Percentiles rank a stretch among this genome's conserved stretches.
Evolutionary conservation across 2,329 filamentous ascomycete genomes (phyloP).

Genomic region (Fusarium falciforme): DNA sequence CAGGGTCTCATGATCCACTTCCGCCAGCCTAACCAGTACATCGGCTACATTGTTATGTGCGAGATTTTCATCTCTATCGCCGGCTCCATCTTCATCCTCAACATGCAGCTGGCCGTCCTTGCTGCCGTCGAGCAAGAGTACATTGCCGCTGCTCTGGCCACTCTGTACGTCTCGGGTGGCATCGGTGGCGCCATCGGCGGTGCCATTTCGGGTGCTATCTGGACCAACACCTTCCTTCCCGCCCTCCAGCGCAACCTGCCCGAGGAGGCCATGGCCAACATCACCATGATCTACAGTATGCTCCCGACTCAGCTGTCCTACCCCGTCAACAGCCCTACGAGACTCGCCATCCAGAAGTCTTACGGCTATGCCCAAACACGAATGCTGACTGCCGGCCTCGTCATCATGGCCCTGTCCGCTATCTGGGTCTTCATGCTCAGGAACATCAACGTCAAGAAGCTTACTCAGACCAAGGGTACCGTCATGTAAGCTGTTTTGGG

Average conservation of each 20-base stretch:
- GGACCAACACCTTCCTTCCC: conserved; percentile 54
- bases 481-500: conserved; percentile 37
- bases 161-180: conserved; percentile 58
- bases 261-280: conserved; percentile 44
- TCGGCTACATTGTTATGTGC: conserved; percentile 62
- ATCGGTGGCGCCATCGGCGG: conserved; percentile 59
- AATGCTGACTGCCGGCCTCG: conserved; percentile 53
- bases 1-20: conserved; percentile 55
- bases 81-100: conserved; percentile 65
- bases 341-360: conserved; percentile 57
- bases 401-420: conserved; percentile 43
- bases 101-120: conserved; percentile 69
- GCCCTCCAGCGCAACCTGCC: conserved; percentile 54
- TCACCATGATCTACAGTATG: conserved; percentile 57
- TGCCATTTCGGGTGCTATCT: conserved; percentile 56
- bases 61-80: conserved; percentile 66
- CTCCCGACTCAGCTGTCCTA: conserved; percentile 53
- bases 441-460: conserved; percentile 47
- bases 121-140: conserved; percentile 65
- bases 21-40: conserved; percentile 52
- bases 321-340: conserved; percentile 51
- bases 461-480: conserved; percentile 47
- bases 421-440: conserved; percentile 46
- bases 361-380: conserved; percentile 60
- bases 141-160: conserved; percentile 61